These are phyloP conservation scores for Pichia sp. DNA, from an alignment of 1,139 yeast species.

Conservation along the genomic window DNA sequence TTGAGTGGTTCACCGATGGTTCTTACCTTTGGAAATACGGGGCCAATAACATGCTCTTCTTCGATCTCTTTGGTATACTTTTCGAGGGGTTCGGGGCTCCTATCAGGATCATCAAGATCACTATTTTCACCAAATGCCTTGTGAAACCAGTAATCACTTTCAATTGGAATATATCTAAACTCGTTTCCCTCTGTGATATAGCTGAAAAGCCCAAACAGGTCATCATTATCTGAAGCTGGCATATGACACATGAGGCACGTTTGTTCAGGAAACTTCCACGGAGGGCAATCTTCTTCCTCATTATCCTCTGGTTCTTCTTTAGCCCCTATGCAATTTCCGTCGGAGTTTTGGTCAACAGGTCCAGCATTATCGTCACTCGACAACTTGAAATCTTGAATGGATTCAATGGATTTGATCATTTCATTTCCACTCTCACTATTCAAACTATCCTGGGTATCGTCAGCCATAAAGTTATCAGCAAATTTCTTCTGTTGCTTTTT, in stretches of 20 bases:
- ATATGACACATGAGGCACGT: constrained; percentile 88
- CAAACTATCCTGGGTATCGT: constrained; percentile 10
- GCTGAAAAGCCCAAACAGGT: constrained; percentile 70
- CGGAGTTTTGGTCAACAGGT: too few relatives aligned
- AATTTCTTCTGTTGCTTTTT: constrained; percentile 37
- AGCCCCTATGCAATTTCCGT: background rate
- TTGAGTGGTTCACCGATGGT: constrained; percentile 22
- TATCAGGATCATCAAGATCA: constrained; percentile 35
- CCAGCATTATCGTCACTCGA: constrained; percentile 17
- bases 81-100: constrained; percentile 27
- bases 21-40: constrained; percentile 46
- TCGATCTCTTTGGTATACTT: constrained; percentile 23
- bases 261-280: constrained; percentile 73
- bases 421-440: constrained; percentile 11
- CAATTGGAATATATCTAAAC: constrained; percentile 57
- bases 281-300: constrained; percentile 19
- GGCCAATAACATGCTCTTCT: constrained; percentile 50
- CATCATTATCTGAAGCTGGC: constrained; percentile 53
- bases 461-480: constrained; percentile 29
- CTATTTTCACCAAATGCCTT: constrained; percentile 53
- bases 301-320: constrained; percentile 21
- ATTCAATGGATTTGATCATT: constrained; percentile 24
- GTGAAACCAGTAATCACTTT: constrained; percentile 57
- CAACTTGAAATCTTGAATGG: constrained; percentile 29
- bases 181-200: constrained; percentile 54